Evolutionary conservation across 108 stramenopile genomes (phyloP).

Genomic region (Pseudonitzschia delicatissima): DNA sequence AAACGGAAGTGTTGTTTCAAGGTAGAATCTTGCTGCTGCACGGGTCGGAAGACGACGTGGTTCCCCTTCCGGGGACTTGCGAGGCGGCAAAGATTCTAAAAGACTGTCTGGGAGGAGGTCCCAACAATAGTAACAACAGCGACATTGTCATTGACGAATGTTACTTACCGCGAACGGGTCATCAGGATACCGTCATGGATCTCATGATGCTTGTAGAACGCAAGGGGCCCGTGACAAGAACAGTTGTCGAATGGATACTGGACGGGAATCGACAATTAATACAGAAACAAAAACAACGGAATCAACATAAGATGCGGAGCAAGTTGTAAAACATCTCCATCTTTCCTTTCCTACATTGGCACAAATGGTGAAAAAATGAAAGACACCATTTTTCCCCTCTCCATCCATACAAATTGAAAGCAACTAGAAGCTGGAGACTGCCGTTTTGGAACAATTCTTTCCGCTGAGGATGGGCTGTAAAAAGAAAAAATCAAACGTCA

Average conservation of each 20-base stretch:
- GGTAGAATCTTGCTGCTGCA: conserved; percentile 54
- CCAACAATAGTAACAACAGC: background rate
- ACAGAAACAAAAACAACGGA: background rate
- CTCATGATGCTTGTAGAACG: conserved; percentile 42
- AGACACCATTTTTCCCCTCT: too few relatives aligned
- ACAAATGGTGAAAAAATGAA: too few relatives aligned
- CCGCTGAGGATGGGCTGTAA: too few relatives aligned
- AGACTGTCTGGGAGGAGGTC: conserved; percentile 24
- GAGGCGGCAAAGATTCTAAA: conserved; percentile 61
- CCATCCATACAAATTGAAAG: too few relatives aligned
- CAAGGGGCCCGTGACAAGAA: background rate
- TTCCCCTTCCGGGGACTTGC: conserved; percentile 74
- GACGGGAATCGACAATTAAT: background rate
- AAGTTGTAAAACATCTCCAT: too few relatives aligned
- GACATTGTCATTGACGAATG: conserved; percentile 46
- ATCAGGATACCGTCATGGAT: conserved; percentile 75
- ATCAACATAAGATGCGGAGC: too few relatives aligned
- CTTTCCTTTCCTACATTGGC: too few relatives aligned
- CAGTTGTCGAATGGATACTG: background rate
- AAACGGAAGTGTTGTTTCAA: conserved; percentile 23
- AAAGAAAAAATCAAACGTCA: too few relatives aligned
- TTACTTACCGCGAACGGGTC: conserved; percentile 58
- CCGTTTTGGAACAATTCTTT: too few relatives aligned
- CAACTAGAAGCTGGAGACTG: too few relatives aligned
- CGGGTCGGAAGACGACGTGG: conserved; percentile 79